A percentile compares a stretch with the other conserved stretches of the same genome.
phyloP scores from a whole-genome alignment of 768 basidiomycete species.

The Paxillus involutus region DNA sequence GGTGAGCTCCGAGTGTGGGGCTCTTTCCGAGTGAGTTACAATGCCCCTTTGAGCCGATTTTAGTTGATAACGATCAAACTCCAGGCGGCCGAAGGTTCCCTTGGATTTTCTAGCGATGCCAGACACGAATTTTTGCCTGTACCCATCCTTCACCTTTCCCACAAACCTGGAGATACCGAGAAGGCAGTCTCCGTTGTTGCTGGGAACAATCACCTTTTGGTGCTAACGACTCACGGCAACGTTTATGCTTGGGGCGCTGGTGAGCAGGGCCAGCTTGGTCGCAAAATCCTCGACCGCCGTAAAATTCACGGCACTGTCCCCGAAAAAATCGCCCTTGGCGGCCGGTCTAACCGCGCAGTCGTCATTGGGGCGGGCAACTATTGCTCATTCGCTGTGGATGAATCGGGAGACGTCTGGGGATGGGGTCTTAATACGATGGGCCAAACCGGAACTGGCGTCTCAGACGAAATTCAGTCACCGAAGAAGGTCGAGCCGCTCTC shows the following conservation, averaged over 20 bases:
- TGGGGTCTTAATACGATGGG: constrained; percentile 97
- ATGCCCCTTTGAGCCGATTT: not conserved
- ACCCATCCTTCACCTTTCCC: constrained; percentile 55
- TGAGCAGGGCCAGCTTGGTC: constrained; percentile 88
- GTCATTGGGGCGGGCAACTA: constrained; percentile 78
- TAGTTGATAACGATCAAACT: constrained; percentile 5
- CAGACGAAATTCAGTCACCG: constrained; percentile 59
- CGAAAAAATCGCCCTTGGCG: constrained; percentile 78
- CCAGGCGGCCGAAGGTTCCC: constrained; percentile 74
- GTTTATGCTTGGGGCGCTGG: constrained; percentile 91
- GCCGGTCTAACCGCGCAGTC: constrained; percentile 61
- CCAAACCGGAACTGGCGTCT: constrained; percentile 63
- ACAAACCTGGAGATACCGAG: constrained; percentile 64
- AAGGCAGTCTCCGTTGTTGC: constrained; percentile 75
- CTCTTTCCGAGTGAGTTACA: constrained; percentile 73
- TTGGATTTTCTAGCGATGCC: constrained; percentile 76
- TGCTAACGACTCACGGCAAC: constrained; percentile 84
- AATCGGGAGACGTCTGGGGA: constrained; percentile 80
- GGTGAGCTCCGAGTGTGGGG: constrained; percentile 89
- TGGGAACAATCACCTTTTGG: constrained; percentile 88
- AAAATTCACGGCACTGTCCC: constrained; percentile 89
- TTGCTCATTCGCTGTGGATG: constrained; percentile 90
- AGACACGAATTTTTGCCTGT: constrained; percentile 68
- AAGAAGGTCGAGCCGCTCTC: constrained; percentile 63
- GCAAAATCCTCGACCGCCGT: constrained; percentile 84